These are phyloP conservation scores for Nannochloropsis limnetica DNA, from an alignment of 352 stramenopile species.

Conservation along the genomic window DNA sequence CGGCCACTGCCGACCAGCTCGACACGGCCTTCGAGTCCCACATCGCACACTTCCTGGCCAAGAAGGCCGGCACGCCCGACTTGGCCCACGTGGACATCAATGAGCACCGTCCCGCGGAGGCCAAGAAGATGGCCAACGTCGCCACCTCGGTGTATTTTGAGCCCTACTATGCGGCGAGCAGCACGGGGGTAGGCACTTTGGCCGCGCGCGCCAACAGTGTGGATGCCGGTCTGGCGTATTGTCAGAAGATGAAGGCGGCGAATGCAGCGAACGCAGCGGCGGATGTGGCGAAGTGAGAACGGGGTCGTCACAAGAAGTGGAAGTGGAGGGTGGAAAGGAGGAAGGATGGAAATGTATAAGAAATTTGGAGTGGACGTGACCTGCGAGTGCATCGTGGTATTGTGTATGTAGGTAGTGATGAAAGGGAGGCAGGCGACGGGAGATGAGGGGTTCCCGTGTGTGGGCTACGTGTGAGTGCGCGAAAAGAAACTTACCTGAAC, in stretches of 20 bases:
- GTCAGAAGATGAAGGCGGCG: background rate
- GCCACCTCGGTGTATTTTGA: constrained; percentile 27
- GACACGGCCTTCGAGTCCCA: constrained; percentile 18
- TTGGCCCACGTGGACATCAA: background rate
- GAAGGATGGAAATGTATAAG: background rate
- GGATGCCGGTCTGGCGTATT: constrained; percentile 16
- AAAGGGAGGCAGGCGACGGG: background rate
- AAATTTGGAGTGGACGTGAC: background rate
- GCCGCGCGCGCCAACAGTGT: background rate
- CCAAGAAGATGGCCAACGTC: constrained; percentile 11
- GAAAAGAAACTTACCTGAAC: too few relatives aligned
- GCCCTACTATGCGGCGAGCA: constrained; percentile 11
- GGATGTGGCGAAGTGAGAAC: background rate
- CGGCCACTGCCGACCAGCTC: background rate
- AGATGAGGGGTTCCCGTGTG: too few relatives aligned
- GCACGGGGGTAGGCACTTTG: constrained; percentile 27
- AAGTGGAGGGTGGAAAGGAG: background rate
- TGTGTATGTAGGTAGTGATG: background rate
- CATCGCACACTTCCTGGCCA: background rate
- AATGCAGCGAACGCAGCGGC: background rate
- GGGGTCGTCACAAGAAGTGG: background rate
- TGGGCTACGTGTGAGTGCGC: too few relatives aligned
- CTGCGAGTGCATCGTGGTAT: background rate
- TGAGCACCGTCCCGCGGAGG: constrained; percentile 20
- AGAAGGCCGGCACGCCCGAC: background rate